These are phyloP conservation scores for Gyromitra esculenta DNA, from an alignment of 2,329 filamentous ascomycete species.

Conservation along the genomic window DNA sequence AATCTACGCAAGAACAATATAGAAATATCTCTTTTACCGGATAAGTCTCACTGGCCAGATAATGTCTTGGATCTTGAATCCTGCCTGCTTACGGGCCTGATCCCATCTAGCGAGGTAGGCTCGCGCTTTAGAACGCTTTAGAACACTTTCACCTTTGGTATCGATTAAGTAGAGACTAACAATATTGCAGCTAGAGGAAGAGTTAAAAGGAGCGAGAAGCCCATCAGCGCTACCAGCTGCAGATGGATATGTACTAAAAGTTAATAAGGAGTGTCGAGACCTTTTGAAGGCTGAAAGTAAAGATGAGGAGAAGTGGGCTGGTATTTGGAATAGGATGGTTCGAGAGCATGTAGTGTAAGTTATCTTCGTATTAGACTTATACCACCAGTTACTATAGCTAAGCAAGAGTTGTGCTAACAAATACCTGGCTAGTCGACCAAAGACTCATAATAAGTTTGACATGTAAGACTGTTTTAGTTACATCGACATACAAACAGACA, in stretches of 20 bases:
- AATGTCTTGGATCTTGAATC: background rate
- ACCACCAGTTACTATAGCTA: background rate
- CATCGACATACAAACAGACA: background rate
- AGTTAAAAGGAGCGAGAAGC: background rate
- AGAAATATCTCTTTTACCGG: background rate
- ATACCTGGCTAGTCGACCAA: background rate
- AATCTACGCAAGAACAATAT: background rate
- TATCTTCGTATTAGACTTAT: too few species aligned
- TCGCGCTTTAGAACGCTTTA: background rate
- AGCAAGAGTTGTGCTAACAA: background rate
- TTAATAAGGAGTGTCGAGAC: background rate
- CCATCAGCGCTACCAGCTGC: too few species aligned
- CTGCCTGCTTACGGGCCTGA: background rate
- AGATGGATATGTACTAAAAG: background rate
- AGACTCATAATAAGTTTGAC: background rate
- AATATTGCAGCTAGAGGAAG: background rate
- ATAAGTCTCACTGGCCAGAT: background rate
- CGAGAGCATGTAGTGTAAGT: background rate
- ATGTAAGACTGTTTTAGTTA: background rate
- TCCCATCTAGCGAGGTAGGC: background rate
- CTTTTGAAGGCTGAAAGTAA: background rate
- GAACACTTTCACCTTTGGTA: background rate
- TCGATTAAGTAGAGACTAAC: background rate
- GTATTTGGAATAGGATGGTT: slow-evolving; percentile 9
- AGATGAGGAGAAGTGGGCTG: slow-evolving; percentile 7